Evolutionary conservation across 2,329 filamentous ascomycete species (phyloP).

Genomic region (Ampelomyces quisqualis): DNA sequence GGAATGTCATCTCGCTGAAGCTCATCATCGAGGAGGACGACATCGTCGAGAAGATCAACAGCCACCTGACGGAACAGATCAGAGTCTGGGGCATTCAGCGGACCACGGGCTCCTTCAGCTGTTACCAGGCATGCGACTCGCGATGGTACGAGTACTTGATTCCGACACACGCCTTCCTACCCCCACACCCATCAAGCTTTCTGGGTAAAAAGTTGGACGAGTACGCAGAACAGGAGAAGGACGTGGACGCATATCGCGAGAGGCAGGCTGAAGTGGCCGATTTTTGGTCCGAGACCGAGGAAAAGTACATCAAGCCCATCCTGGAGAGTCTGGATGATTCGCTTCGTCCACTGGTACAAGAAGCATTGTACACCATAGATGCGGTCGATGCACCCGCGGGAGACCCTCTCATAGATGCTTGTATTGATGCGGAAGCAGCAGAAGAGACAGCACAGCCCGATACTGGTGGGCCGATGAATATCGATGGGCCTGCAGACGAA

Average conservation of each 20-base stretch:
- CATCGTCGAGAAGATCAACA: constrained; percentile 88
- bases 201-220: constrained; percentile 82
- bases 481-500: constrained; percentile 14
- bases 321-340: constrained; percentile 62
- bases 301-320: constrained; percentile 73
- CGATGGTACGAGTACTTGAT: constrained; percentile 97
- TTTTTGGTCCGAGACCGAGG: constrained; percentile 83
- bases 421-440: constrained; percentile 17
- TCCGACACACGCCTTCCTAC: constrained; percentile 87
- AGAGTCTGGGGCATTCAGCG: constrained; percentile 91
- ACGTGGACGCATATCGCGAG: constrained; percentile 66
- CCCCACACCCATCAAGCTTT: constrained; percentile 85
- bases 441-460: constrained; percentile 12
- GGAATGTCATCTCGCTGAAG: constrained; percentile 93
- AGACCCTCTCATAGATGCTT: constrained; percentile 41
- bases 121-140: constrained; percentile 92
- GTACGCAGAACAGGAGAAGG: constrained; percentile 69
- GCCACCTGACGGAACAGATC: constrained; percentile 80
- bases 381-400: constrained; percentile 26
- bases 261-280: constrained; percentile 74
- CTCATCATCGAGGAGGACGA: constrained; percentile 90
- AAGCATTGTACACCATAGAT: constrained; percentile 56
- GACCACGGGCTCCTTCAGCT: constrained; percentile 88
- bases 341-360: constrained; percentile 62
- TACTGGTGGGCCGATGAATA: constrained; percentile 9